Conservation (phyloP, 2,329 filamentous ascomycete species). For the Botryosphaeria dothidea region DNA sequence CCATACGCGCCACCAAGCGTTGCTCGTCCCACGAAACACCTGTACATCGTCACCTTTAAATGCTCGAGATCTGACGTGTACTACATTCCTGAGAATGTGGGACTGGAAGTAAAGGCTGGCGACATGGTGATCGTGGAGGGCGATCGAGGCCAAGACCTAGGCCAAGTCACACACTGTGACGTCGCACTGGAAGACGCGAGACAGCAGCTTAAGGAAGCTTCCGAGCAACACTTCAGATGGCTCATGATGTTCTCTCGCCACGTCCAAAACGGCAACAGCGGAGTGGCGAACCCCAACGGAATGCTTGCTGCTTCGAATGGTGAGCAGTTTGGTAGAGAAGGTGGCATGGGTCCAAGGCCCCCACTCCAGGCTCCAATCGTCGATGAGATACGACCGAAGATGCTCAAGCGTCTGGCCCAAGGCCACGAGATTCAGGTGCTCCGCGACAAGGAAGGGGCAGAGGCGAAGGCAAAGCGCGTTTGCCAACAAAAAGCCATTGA, state of each 20-base stretch:
- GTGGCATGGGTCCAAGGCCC: constrained; percentile 71
- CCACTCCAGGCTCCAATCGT: constrained; percentile 47
- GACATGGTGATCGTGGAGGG: constrained; percentile 97
- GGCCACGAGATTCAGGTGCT: constrained; percentile 86
- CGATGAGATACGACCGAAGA: constrained; percentile 82
- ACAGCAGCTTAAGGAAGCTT: constrained; percentile 85
- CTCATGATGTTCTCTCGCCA: constrained; percentile 93
- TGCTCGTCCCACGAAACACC: constrained; percentile 37
- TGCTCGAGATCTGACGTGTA: constrained; percentile 94
- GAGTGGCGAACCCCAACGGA: constrained; percentile 56
- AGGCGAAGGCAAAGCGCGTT: constrained; percentile 94
- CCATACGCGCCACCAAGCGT: constrained; percentile 36
- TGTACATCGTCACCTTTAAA: constrained; percentile 95
- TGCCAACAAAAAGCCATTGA: constrained; percentile 97
- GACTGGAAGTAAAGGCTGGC: constrained; percentile 83
- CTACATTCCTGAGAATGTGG: constrained; percentile 94
- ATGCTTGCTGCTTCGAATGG: constrained; percentile 65
- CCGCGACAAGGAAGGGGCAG: constrained; percentile 93
- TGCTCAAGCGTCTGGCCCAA: constrained; percentile 94
- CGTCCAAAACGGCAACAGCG: constrained; percentile 13
- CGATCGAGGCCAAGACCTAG: constrained; percentile 92
- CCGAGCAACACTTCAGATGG: constrained; percentile 96
- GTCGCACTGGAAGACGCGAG: constrained; percentile 86
- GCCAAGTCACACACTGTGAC: constrained; percentile 86
- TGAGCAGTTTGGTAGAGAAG: constrained; percentile 69